Base-by-base conservation (phyloP, 2,329 filamentous ascomycete species). In the Clonostachys sp. region DNA sequence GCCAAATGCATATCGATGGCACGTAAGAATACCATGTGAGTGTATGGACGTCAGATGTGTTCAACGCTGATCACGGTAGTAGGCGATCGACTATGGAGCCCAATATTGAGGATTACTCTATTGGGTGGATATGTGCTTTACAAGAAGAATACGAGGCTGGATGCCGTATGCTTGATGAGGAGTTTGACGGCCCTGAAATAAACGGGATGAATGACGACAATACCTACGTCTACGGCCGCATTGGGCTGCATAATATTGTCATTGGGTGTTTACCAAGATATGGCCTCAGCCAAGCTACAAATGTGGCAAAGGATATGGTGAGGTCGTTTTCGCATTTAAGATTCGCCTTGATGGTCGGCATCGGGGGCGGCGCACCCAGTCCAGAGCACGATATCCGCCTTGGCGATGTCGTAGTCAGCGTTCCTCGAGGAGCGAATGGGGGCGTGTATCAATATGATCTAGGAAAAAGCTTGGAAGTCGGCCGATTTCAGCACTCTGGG, bases 161-260 rank as follows among this genome's bases (percentile, higher is more conserved):
- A 24, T 24, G 7, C 24, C 24, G 24, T 24, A 24, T 24, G 7
- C 24, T 24, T 24, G 24, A 24, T 24, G 7, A 24, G 24, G 24
- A 24, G 24, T 24, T 24, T 24, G 24, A 24, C 24, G 7, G 24
- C 24, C 24, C 24, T 24, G 24, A 24, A 24, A 24, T 8, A 24
- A 24, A 24, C 7, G 7, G 24, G 24, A 24, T 24, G 7, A 24
- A 24, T 24, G 55, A 60, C 24, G 34, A 34, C 1, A 60, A 60
- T 42, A 34, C 40, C 0, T 59, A 59, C 30, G 50, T 50, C 1
- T 55, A 49, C 24, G 56, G 56, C 2, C 50, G 48, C 1, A 45
- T 58, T 3, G 45, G 50, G 12, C 36, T 38, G 4, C 54, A 58
- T 42, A 55, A 55, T 10, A 34, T 57, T 6, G 52, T 57, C 5